These are phyloP conservation scores for Lasiodiplodia theobromae DNA, from an alignment of 2,329 filamentous ascomycete genomes.

Conservation along the genomic window DNA sequence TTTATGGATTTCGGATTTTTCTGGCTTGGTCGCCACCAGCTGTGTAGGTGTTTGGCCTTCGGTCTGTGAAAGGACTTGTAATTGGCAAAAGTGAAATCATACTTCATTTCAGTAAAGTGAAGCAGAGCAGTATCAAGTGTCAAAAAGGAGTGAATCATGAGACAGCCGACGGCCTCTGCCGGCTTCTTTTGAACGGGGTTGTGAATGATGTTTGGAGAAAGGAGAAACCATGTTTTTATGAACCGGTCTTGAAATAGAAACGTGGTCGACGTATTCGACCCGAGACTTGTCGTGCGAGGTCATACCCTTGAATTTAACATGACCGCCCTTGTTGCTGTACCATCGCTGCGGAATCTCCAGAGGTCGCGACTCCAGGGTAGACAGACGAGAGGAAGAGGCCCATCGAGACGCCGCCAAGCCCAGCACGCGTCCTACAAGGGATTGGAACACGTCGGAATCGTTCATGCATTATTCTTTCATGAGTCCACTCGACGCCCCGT, in stretches of 20 bases:
- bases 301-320: neutral
- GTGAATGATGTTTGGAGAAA: neutral
- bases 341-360: neutral
- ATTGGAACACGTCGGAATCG: constrained; percentile 6
- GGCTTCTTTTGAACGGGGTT: neutral
- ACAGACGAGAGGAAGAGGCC: neutral
- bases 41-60: neutral
- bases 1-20: neutral
- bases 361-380: neutral
- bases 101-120: neutral
- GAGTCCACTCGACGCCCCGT: constrained; percentile 10
- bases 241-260: neutral
- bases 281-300: neutral
- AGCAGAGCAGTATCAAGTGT: neutral
- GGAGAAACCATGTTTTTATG: neutral
- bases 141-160: neutral
- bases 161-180: neutral
- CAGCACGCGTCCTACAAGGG: neutral
- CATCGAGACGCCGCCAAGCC: neutral
- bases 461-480: constrained; percentile 28
- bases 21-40: neutral
- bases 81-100: neutral
- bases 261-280: neutral
- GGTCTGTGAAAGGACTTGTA: neutral
- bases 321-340: neutral